Evolutionary conservation across 257 asterid species (phyloP), one percentile per base, ranked within the genome.

Genomic region (Parsonsia alboflavescens): DNA sequence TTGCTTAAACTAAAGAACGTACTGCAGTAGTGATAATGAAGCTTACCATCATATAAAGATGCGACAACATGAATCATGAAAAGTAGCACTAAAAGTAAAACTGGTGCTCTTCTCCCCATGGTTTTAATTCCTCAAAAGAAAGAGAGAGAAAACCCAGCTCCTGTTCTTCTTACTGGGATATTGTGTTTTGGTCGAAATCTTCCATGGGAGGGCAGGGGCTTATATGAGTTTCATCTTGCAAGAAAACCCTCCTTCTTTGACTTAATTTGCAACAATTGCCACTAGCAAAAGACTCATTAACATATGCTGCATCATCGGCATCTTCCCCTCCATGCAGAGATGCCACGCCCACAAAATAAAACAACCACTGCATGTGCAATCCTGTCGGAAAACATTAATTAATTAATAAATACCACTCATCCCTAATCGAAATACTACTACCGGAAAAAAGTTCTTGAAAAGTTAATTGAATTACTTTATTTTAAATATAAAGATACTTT

Each of bases 41-140:
- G 59, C 78, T 24, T 79, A 86, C 92, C 91, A 44, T 87, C 86
- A 5, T 52, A 68, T n/a, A 81, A 7, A 46, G 89, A 79, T 15
- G 72, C 70, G 53, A 78, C 84, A 44, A 78, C 74, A 62, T 74
- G 77, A 49, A 77, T 67, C 52, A 83, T 85, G 68, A 71, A 84
- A 21, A 88, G 50, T 16, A 86, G 77, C 61, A 68, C 41, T 56
- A 71, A 3, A 33, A 33, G 2, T 26, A 81, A 10, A 42, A 79
- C 72, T 41, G 42, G 75, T 68, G 67, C 70, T 66, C 17, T 84
- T 82, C 79, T 82, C 87, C 80, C 85, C 63, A 22, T 63, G 12
- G 33, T 63, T n/a, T 63, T 6, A 5, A 33, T 33, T 33, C 36
- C 64, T 74, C 83, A 19, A 22, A 44, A 71, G 57, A 54, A 11